These are phyloP conservation scores for Pseudogymnoascus sp. DNA, from an alignment of 2,329 filamentous ascomycete genomes.

Conservation along the genomic window DNA sequence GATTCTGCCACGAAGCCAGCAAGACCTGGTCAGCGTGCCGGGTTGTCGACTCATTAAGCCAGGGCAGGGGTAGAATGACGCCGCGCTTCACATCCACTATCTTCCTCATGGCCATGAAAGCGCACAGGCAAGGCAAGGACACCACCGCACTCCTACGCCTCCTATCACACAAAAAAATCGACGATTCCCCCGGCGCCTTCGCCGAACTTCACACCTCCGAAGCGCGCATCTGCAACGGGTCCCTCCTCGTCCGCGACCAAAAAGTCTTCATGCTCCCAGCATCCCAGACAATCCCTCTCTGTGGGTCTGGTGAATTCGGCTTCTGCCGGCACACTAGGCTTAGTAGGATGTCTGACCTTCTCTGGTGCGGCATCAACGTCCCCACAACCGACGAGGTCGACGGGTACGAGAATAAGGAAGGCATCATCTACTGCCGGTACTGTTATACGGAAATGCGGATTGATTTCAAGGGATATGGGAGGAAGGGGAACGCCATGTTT, in stretches of 20 bases:
- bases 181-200: background rate
- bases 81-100: conserved; percentile 13
- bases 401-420: conserved; percentile 12
- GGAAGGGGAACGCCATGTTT: conserved; percentile 14
- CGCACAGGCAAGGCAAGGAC: conserved; percentile 12
- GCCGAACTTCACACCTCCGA: conserved; percentile 6
- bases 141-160: conserved; percentile 1
- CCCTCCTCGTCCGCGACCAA: conserved; percentile 16
- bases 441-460: conserved; percentile 15
- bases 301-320: background rate
- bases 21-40: conserved; percentile 11
- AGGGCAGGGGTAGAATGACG: background rate
- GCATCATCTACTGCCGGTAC: conserved; percentile 12
- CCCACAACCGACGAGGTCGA: conserved; percentile 8
- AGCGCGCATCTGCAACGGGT: conserved; percentile 13
- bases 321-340: conserved; percentile 13
- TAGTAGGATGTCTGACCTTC: background rate
- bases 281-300: conserved; percentile 8
- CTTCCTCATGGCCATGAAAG: conserved; percentile 18
- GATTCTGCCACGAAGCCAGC: background rate
- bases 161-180: background rate
- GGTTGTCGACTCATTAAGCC: background rate
- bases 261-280: conserved; percentile 14
- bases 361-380: conserved; percentile 10
- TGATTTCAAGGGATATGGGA: conserved; percentile 15